These are phyloP conservation scores for Rubia occidens DNA, from an alignment of 305 asterid species.

Conservation along the genomic window DNA sequence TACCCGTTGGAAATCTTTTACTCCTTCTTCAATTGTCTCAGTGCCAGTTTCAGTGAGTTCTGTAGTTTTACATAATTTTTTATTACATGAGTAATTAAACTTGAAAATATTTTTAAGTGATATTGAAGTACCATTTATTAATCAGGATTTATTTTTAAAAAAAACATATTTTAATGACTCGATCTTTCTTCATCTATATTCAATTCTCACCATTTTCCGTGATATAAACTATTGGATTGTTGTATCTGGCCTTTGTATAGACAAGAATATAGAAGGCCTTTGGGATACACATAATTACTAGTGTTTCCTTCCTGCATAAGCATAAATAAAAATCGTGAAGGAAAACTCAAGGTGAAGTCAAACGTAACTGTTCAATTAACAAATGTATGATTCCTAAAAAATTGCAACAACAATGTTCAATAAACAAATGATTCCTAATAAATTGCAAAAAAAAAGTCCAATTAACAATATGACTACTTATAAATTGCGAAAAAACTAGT, in stretches of 20 bases:
- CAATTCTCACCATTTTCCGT: neutral
- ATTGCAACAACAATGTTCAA: too few species aligned
- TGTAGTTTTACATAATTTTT: neutral
- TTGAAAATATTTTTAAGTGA: neutral
- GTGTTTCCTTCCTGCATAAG: neutral
- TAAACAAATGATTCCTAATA: too few species aligned
- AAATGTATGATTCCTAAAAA: too few species aligned
- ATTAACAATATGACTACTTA: too few species aligned
- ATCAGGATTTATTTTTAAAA: too few species aligned
- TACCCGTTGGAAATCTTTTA: neutral
- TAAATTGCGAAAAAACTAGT: too few species aligned
- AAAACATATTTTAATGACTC: neutral
- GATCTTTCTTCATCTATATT: too few species aligned
- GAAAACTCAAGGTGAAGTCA: neutral
- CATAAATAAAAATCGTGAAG: neutral
- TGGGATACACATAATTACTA: neutral
- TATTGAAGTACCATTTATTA: too few species aligned
- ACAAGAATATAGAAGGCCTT: neutral
- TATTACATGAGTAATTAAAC: neutral
- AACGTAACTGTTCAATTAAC: neutral
- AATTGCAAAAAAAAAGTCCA: too few species aligned
- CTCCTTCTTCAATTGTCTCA: slow-evolving; percentile 1
- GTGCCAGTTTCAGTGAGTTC: neutral
- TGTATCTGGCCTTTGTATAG: slow-evolving; percentile 2
- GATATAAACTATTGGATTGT: neutral